Conservation (phyloP, 1,139 yeast species). For the Scheffersomyces segobiensis region DNA sequence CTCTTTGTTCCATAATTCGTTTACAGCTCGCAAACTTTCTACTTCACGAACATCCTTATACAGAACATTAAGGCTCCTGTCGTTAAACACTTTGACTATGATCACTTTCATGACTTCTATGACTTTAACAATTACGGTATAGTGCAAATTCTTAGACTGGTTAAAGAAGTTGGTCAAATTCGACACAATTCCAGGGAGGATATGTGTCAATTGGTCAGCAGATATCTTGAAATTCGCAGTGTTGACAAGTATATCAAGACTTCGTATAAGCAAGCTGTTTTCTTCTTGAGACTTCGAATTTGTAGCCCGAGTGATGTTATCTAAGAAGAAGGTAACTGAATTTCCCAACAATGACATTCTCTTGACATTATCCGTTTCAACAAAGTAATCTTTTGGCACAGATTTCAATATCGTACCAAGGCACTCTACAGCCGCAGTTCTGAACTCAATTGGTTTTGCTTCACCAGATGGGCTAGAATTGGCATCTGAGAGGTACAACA, state of each 20-base stretch:
- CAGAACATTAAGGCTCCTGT: constrained; percentile 21
- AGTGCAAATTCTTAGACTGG: constrained; percentile 25
- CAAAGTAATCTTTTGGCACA: constrained; percentile 25
- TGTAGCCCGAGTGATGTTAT: constrained; percentile 11
- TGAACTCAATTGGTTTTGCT: constrained; percentile 18
- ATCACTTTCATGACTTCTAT: constrained; percentile 23
- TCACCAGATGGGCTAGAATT: neutral
- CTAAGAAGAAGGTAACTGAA: constrained; percentile 24
- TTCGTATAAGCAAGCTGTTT: constrained; percentile 8
- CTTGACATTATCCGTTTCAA: constrained; percentile 9
- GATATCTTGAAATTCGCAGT: constrained; percentile 19
- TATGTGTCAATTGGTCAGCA: constrained; percentile 33
- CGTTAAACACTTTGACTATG: constrained; percentile 34
- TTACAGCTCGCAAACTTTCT: constrained; percentile 14
- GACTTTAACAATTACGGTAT: constrained; percentile 19
- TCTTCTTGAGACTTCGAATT: constrained; percentile 20
- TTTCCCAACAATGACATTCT: constrained; percentile 29
- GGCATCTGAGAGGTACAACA: constrained; percentile 26
- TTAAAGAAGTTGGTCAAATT: constrained; percentile 30
- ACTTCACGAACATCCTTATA: neutral
- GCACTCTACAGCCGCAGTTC: constrained; percentile 18
- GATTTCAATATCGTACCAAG: constrained; percentile 15
- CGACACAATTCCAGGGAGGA: constrained; percentile 44
- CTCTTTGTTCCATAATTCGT: constrained; percentile 19
- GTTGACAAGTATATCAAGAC: constrained; percentile 15